These are phyloP conservation scores for Myriosclerotinia curreyana DNA, from an alignment of 2,329 filamentous ascomycete species.

Conservation along the genomic window DNA sequence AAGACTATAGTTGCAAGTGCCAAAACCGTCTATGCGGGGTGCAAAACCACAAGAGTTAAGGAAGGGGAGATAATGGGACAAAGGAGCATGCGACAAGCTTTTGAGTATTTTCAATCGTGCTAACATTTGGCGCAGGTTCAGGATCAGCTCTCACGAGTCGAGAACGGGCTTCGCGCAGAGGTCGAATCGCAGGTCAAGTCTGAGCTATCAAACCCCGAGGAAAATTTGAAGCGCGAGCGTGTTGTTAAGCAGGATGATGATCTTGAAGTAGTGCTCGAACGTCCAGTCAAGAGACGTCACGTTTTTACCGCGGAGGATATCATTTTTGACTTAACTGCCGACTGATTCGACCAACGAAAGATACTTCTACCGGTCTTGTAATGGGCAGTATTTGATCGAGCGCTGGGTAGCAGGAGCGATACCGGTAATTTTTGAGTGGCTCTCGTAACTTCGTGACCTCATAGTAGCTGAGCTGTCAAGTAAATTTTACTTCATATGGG, in stretches of 20 bases:
- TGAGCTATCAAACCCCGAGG: not conserved
- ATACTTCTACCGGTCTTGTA: not conserved
- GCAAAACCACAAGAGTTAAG: not conserved
- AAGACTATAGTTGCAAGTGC: not conserved
- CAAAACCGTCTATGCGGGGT: not conserved
- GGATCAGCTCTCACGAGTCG: not conserved
- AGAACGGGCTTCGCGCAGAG: not conserved
- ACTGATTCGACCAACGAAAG: not conserved
- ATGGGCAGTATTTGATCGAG: not conserved
- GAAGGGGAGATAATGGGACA: not conserved
- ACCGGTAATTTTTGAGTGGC: not conserved
- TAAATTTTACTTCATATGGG: not conserved
- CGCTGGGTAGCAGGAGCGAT: not conserved
- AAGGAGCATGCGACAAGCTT: not conserved
- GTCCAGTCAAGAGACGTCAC: constrained; percentile 22
- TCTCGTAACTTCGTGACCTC: not conserved
- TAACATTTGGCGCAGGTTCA: constrained; percentile 3
- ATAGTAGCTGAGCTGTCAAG: constrained; percentile 6
- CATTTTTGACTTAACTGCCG: constrained; percentile 18
- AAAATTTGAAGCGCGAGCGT: constrained; percentile 14
- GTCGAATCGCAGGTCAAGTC: not conserved
- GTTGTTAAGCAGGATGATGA: constrained; percentile 13
- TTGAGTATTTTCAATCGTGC: not conserved
- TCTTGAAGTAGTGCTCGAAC: constrained; percentile 17
- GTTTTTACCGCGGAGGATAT: constrained; percentile 14